A percentile compares a stretch with the other conserved stretches of the same genome.
Evolutionary conservation across 148 eudicot genomes (phyloP).

Genomic region (Rhododendron kiyosumense): DNA sequence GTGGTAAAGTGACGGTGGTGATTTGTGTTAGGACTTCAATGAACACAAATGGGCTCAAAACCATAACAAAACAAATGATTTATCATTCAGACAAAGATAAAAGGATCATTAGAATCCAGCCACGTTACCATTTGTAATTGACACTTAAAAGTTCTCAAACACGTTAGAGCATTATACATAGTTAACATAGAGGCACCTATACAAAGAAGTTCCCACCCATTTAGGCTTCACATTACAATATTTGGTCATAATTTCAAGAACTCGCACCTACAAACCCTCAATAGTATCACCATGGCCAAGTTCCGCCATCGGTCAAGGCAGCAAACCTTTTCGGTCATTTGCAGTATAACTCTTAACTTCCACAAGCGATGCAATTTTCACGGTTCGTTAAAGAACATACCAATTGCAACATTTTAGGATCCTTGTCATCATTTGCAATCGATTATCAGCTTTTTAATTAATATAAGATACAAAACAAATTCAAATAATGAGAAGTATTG

Average conservation of each 20-base stretch:
- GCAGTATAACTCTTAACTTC: slow-evolving; percentile 35
- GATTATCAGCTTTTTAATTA: background rate
- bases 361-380: slow-evolving; percentile 87
- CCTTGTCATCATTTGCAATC: slow-evolving; percentile 27
- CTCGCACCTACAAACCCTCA: background rate
- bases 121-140: background rate
- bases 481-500: background rate
- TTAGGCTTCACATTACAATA: background rate
- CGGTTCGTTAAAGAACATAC: slow-evolving; percentile 74
- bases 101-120: background rate
- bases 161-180: background rate
- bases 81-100: background rate
- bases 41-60: background rate
- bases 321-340: background rate
- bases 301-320: background rate
- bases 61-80: background rate
- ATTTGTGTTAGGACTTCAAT: background rate
- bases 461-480: background rate
- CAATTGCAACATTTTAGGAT: slow-evolving; percentile 61
- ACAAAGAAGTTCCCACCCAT: background rate
- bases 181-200: background rate
- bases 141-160: background rate
- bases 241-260: background rate
- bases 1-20: too few species aligned
- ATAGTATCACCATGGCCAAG: background rate